Conservation (phyloP, 768 basidiomycete species). For the Mrakia frigida region DNA sequence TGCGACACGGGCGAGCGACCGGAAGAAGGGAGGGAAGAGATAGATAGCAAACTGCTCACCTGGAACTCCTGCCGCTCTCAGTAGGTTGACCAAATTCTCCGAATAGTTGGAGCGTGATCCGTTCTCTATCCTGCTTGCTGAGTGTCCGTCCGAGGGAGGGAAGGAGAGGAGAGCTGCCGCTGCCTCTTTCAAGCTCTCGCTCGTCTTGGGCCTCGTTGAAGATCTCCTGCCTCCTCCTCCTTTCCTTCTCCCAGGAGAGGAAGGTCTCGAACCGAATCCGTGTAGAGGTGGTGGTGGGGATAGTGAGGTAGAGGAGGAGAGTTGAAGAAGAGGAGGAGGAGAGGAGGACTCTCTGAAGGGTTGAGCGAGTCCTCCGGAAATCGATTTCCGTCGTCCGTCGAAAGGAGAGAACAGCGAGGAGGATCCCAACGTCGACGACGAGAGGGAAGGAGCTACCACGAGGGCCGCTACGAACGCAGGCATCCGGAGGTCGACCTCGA, state of each 20-base stretch:
- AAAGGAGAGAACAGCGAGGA: neutral
- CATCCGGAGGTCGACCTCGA: neutral
- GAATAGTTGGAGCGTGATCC: neutral
- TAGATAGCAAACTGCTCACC: neutral
- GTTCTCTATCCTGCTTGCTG: too few relatives aligned
- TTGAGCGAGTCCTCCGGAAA: neutral
- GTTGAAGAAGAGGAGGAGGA: too few relatives aligned
- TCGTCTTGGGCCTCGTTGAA: neutral
- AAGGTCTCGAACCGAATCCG: neutral
- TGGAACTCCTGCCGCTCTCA: neutral
- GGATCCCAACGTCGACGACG: neutral
- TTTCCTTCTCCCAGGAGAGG: neutral
- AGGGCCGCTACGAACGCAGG: neutral
- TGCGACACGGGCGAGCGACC: neutral
- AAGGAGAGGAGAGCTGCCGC: neutral
- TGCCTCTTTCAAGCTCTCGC: neutral
- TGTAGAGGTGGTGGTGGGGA: neutral
- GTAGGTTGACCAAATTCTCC: neutral
- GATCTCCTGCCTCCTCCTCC: neutral
- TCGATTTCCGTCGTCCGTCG: neutral
- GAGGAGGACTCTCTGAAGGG: neutral
- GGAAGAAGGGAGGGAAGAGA: neutral
- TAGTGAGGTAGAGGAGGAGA: neutral
- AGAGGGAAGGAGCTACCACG: neutral
- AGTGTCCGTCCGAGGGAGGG: neutral